These are phyloP conservation scores for Huntiella bhutanensis DNA, from an alignment of 2,329 filamentous ascomycete species.

Conservation along the genomic window DNA sequence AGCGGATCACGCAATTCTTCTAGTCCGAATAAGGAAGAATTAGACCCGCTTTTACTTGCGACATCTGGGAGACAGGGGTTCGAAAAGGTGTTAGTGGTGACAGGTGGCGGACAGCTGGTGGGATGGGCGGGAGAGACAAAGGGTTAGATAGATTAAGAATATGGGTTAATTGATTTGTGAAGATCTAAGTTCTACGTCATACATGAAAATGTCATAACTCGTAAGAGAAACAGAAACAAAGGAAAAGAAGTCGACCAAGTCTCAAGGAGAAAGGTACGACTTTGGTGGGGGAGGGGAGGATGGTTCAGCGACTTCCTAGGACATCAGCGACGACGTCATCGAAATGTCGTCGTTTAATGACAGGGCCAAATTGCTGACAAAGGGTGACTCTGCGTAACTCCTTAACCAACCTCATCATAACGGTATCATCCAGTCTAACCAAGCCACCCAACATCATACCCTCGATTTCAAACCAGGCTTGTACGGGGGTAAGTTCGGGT, in stretches of 20 bases:
- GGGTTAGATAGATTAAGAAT: not conserved
- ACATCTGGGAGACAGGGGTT: not conserved
- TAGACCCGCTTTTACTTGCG: conserved; percentile 8
- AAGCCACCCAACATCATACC: not conserved
- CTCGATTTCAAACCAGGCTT: conserved; percentile 11
- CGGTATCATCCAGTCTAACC: too few species aligned
- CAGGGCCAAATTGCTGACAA: conserved; percentile 7
- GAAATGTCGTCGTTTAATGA: conserved; percentile 5
- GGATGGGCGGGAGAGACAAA: not conserved
- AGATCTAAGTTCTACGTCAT: not conserved
- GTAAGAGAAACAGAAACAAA: not conserved
- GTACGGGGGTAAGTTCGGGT: conserved; percentile 8
- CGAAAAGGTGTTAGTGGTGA: conserved; percentile 2
- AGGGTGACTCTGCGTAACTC: not conserved
- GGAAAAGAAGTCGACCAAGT: too few species aligned
- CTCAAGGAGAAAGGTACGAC: not conserved
- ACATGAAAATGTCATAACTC: not conserved
- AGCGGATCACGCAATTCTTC: conserved; percentile 11
- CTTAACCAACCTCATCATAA: not conserved
- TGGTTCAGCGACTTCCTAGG: not conserved
- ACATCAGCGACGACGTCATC: conserved; percentile 8
- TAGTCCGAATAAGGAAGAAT: conserved; percentile 10
- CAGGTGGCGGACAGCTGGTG: conserved; percentile 2
- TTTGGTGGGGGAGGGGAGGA: not conserved
- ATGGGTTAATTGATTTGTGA: not conserved